Evolutionary conservation across 2,329 filamentous ascomycete species (phyloP).

Genomic region (Fusarium piperis): DNA sequence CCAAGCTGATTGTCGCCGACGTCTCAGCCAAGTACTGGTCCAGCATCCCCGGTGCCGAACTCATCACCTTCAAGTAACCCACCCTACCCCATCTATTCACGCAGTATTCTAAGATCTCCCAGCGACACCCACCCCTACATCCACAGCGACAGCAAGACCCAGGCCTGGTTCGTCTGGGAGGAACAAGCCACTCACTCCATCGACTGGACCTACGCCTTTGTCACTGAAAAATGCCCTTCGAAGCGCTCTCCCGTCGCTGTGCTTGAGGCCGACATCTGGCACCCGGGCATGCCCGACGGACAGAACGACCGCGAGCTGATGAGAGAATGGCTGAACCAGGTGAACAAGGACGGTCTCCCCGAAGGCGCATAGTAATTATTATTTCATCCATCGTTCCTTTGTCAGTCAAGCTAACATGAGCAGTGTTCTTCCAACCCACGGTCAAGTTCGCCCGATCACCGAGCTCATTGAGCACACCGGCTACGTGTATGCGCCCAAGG

Average conservation of each 20-base stretch:
- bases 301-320: conserved; percentile 2
- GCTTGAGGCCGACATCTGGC: conserved; percentile 11
- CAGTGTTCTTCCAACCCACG: conserved; percentile 11
- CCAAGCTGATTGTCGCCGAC: conserved; percentile 15
- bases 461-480: conserved; percentile 11
- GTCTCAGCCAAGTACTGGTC: conserved; percentile 23
- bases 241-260: conserved; percentile 1
- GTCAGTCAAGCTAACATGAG: background rate
- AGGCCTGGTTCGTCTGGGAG: conserved; percentile 24
- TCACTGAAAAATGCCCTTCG: conserved; percentile 10
- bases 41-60: background rate
- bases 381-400: background rate
- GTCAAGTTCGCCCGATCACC: background rate
- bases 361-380: background rate
- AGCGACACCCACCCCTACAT: conserved; percentile 21
- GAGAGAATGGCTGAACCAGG: conserved; percentile 11
- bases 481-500: background rate
- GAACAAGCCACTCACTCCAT: conserved; percentile 6
- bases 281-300: conserved; percentile 1
- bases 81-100: accelerated
- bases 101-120: background rate
- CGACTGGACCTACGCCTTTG: conserved; percentile 22
- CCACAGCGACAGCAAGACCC: background rate
- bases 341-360: background rate
- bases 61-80: conserved; percentile 27